phyloP scores from a whole-genome alignment of 345 rosid genomes.

The Eutrema japonicum region DNA sequence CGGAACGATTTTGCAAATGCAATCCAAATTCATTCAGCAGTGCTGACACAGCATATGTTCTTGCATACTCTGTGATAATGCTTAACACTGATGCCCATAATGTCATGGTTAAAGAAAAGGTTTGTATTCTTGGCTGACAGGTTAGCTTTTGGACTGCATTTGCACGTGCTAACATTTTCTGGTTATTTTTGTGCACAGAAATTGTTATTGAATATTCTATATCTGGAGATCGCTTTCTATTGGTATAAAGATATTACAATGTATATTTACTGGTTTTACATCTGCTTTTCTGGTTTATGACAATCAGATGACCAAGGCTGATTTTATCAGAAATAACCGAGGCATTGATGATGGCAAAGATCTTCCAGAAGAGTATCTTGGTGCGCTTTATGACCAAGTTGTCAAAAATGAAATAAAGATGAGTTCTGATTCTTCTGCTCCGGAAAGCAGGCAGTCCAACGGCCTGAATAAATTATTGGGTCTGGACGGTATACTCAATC shows the following conservation, averaged over 20 bases:
- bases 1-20: slow-evolving; percentile 95
- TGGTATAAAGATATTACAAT: slow-evolving; percentile 9
- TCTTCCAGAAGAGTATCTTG: slow-evolving; percentile 87
- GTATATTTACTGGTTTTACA: slow-evolving; percentile 11
- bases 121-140: slow-evolving; percentile 45
- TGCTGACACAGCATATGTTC: slow-evolving; percentile 96
- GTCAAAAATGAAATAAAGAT: slow-evolving; percentile 94
- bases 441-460: slow-evolving; percentile 81
- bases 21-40: slow-evolving; percentile 87
- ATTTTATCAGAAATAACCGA: slow-evolving; percentile 82
- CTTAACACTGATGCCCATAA: slow-evolving; percentile 98
- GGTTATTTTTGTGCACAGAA: slow-evolving; percentile 11
- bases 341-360: slow-evolving; percentile 98
- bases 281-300: slow-evolving; percentile 36
- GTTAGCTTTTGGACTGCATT: slow-evolving; percentile 34
- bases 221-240: slow-evolving; percentile 15
- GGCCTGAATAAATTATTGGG: slow-evolving; percentile 88
- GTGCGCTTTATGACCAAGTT: slow-evolving; percentile 82
- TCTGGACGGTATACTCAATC: slow-evolving; percentile 88
- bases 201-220: slow-evolving; percentile 8
- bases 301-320: slow-evolving; percentile 85
- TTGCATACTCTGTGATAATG: slow-evolving; percentile 94
- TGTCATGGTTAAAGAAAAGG: slow-evolving; percentile 97
- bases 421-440: slow-evolving; percentile 76
- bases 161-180: slow-evolving; percentile 18